Evolutionary conservation across 139 green algal species (phyloP), one percentile per base, ranked within the genome.

Genomic region (Chlorella sp.): DNA sequence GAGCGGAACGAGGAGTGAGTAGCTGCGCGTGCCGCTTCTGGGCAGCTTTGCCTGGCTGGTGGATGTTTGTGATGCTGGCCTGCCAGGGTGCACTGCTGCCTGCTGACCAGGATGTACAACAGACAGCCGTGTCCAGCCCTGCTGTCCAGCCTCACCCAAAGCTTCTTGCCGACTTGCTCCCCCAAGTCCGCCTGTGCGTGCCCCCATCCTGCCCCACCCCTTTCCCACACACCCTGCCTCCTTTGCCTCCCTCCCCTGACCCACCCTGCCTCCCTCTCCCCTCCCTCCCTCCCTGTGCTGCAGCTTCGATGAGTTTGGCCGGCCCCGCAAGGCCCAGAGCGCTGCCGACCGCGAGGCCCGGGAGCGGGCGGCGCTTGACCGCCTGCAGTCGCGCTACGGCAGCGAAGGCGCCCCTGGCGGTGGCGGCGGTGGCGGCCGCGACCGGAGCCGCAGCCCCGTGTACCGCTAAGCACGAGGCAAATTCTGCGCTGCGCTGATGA

Each of bases 281-380:
- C 24, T 30, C 24, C 0, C 11, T 48, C 18, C 75, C 24, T 73
- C 16, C 22, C 48, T 40, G 26, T 26, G 42, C 11, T 36, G 39
- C 91, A 97, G 94, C 88, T 98, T 96, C 73, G 96, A 98, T 82
- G 96, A 98, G 91, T 98, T 96, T 93, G 96, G 96, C 28, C 93
- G 96, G 40, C 83, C 95, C 5, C 97, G 97, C 92, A 93, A 94
- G 86, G 57, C 90, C 9, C 61, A 61, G 24, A 75, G 76, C 48
- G 92, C 92, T 61, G 92, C 92, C 34, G 94, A 97, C 92, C 89
- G 92, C 9, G 92, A 90, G 40, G 92, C 93, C 3, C 91, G 96
- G 0, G 96, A 98, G 89, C 88, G 88, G 73, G 96, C 96, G n/a
- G 96, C 96, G 1, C 92, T 98, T 83, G 94, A 93, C 1, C 91